Conservation (phyloP, 768 basidiomycete species). For the Wakefieldia striispora region DNA sequence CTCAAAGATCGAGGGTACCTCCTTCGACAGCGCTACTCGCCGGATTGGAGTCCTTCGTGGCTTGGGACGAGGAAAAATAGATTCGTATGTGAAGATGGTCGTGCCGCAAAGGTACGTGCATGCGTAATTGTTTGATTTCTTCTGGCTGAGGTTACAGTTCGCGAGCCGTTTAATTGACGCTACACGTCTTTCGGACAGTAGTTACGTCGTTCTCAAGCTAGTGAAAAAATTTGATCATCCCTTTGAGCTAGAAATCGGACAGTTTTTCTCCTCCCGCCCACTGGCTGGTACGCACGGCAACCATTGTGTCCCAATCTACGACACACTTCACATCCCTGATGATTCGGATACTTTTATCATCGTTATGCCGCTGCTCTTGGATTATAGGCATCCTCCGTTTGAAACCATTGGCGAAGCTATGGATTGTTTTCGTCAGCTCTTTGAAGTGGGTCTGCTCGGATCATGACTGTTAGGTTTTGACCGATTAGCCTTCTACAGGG, state of each 20-base stretch:
- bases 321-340: constrained; percentile 14
- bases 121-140: not conserved
- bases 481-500: not conserved
- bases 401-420: constrained; percentile 14
- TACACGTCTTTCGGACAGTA: constrained; percentile 21
- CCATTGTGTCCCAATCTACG: constrained; percentile 32
- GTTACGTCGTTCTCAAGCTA: constrained; percentile 30
- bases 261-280: constrained; percentile 12
- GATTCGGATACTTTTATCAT: constrained; percentile 22
- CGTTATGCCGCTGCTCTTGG: constrained; percentile 37
- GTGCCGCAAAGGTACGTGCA: constrained; percentile 8
- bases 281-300: constrained; percentile 17
- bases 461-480: no score
- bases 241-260: constrained; percentile 28
- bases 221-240: constrained; percentile 11
- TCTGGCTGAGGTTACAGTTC: constrained; percentile 12
- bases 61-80: not conserved
- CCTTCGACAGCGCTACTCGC: constrained; percentile 8
- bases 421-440: constrained; percentile 30
- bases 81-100: not conserved
- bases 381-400: constrained; percentile 22
- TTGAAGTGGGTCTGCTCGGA: constrained; percentile 21
- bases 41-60: constrained; percentile 11
- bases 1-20: not conserved
- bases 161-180: constrained; percentile 25